Conservation (phyloP, 164 flowering plant species). For the Stephania japonica region DNA sequence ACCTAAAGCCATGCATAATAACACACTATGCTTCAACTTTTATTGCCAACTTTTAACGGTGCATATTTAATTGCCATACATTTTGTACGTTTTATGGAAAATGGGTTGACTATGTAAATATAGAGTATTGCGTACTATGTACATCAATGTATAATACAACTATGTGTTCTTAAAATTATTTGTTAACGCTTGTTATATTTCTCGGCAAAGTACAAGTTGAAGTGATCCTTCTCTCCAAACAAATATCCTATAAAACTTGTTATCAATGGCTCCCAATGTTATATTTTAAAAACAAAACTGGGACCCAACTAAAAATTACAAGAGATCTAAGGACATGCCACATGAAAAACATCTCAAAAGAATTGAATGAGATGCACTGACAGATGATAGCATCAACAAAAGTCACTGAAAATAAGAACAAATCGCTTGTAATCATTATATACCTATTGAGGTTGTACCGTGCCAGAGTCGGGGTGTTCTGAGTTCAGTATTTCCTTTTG, state of each 20-base stretch:
- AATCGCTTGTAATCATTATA: neutral
- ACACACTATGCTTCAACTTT: too few species aligned
- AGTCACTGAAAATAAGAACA: constrained; percentile 5
- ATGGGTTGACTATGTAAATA: too few species aligned
- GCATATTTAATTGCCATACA: too few species aligned
- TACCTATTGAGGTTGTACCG: neutral
- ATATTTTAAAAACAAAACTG: neutral
- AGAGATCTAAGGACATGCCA: constrained; percentile 5
- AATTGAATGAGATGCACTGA: constrained; percentile 8
- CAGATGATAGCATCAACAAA: neutral
- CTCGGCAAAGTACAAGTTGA: too few species aligned
- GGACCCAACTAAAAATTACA: constrained; percentile 3
- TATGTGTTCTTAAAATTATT: too few species aligned
- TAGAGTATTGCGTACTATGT: too few species aligned
- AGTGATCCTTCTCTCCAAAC: too few species aligned
- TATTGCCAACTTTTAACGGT: too few species aligned
- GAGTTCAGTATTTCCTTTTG: constrained; percentile 7
- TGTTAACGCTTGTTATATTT: too few species aligned
- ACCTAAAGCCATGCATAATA: too few species aligned
- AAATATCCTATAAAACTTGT: neutral
- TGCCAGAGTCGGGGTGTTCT: neutral
- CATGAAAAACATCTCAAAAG: constrained; percentile 8
- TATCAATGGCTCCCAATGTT: neutral
- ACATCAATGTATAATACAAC: too few species aligned
- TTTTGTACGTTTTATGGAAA: too few species aligned